phyloP scores from a whole-genome alignment of 495 filamentous ascomycete species.

The Neurospora sp. region DNA sequence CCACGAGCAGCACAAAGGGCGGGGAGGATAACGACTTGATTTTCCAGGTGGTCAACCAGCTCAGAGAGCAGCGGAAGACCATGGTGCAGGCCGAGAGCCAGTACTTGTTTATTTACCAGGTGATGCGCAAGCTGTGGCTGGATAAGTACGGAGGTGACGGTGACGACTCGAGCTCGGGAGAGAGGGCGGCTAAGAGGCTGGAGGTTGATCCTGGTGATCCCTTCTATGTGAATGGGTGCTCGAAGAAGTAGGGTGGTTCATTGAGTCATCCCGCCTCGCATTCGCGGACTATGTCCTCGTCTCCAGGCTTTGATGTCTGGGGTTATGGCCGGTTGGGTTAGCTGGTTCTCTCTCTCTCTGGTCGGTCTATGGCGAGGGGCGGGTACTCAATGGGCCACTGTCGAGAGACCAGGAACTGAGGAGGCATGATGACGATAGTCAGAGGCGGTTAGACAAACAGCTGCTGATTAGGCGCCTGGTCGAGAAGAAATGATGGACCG shows the following conservation, averaged over 20 bases:
- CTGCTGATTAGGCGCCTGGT: not conserved
- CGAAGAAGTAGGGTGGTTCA: not conserved
- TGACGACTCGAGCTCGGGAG: constrained; percentile 17
- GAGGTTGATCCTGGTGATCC: constrained; percentile 25
- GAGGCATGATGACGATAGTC: not conserved
- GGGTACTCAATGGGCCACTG: not conserved
- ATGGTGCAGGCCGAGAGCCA: constrained; percentile 94
- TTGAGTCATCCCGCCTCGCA: not conserved
- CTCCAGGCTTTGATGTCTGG: not conserved
- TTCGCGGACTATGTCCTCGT: not conserved
- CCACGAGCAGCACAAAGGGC: not conserved
- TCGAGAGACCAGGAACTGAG: not conserved
- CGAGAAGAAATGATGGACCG: not conserved
- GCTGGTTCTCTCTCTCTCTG: not conserved
- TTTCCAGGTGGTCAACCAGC: constrained; percentile 65
- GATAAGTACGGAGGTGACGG: constrained; percentile 38
- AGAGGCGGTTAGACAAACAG: not conserved
- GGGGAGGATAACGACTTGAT: constrained; percentile 35
- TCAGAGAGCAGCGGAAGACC: constrained; percentile 83
- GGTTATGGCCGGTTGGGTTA: not conserved
- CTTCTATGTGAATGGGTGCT: constrained; percentile 12
- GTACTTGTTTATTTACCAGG: constrained; percentile 82
- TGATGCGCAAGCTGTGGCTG: constrained; percentile 62
- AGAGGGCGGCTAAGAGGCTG: constrained; percentile 37
- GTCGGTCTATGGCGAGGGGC: not conserved